Base-by-base conservation (phyloP, 202 grass and related monocot species). In the Setaria italica region DNA sequence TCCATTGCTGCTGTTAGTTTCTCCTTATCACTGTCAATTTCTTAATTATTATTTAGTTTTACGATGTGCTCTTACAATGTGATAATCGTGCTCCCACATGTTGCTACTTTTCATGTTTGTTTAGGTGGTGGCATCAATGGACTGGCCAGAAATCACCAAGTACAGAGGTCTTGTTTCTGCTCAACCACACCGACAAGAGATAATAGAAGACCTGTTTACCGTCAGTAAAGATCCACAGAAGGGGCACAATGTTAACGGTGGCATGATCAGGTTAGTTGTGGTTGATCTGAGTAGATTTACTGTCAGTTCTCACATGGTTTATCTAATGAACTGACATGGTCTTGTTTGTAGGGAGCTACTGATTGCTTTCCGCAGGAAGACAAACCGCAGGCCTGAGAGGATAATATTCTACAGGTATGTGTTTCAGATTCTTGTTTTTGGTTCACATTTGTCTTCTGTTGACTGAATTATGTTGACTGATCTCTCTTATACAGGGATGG, bases 121-220 rank as follows among this genome's bases (percentile, higher is more conserved):
- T 43, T 62, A 93, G 93, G 91, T 93, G 9, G 91, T 95, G 45
- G 93, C 90, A 50, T 95, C 93, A 17, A 92, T 92, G 90, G 93
- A 95, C 71, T 95, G 88, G 90, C 88, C 93, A 54, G 86, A 92
- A 66, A 88, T 93, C 21, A 95, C 93, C 32, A 95, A 92, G 80
- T 95, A 92, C 69, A 81, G 87, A 66, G 88, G 93, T 51, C 50
- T 95, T 34, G 86, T 95, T 49, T 93, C 87, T 75, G 93, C 93
- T 83, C 94, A 95, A 81, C 72, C 86, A 67, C 89, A 89, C 45
- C 72, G 91, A 35, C 84, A 95, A 64, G 91, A 95, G 81, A 88
- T 95, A n/a, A 95, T 95, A 48, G 79, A 92, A 71, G 89, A 95
- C 74, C 80, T 95, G 56, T 95, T 83, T 70, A 85, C 82, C 70